phyloP scores from a whole-genome alignment of 2,329 filamentous ascomycete species.

The Ophiobolus disseminans region DNA sequence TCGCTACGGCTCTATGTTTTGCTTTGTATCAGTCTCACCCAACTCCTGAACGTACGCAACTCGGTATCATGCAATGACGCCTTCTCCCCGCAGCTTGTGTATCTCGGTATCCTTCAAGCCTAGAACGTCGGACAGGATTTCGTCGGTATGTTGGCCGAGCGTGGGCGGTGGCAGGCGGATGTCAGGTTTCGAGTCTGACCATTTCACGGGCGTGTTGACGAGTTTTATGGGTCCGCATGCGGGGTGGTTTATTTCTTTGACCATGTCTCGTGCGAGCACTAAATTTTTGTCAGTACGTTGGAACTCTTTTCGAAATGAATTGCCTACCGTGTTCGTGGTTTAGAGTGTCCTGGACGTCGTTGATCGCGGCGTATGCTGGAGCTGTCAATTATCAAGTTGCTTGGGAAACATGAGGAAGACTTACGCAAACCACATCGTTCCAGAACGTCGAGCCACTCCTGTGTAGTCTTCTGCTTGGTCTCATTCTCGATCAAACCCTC shows the following conservation, averaged over 20 bases:
- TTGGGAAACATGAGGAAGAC: conserved; percentile 4
- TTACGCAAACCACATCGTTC: conserved; percentile 85
- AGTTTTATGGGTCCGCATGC: conserved; percentile 85
- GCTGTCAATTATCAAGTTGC: conserved; percentile 5
- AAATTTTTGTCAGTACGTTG: conserved; percentile 12
- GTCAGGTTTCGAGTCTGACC: conserved; percentile 79
- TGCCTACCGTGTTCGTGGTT: conserved; percentile 79
- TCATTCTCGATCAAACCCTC: conserved; percentile 80
- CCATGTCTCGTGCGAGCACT: conserved; percentile 82
- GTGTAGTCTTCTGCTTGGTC: conserved; percentile 78
- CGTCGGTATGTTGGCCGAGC: conserved; percentile 61
- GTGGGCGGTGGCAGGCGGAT: conserved; percentile 82
- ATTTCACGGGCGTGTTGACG: conserved; percentile 94
- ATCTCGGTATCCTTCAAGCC: conserved; percentile 43
- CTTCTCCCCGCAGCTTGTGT: conserved; percentile 38
- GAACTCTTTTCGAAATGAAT: not conserved
- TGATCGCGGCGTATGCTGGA: conserved; percentile 82
- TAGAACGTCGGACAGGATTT: conserved; percentile 41
- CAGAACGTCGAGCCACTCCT: conserved; percentile 84
- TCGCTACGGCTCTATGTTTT: no score
- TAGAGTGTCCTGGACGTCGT: conserved; percentile 85
- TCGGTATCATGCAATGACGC: conserved; percentile 48
- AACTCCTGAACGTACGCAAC: no score
- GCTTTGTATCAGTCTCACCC: no score
- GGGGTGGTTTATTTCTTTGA: conserved; percentile 83